These are phyloP conservation scores for Lithocarpus polystachyus DNA, from an alignment of 306 rosid species.

Conservation along the genomic window DNA sequence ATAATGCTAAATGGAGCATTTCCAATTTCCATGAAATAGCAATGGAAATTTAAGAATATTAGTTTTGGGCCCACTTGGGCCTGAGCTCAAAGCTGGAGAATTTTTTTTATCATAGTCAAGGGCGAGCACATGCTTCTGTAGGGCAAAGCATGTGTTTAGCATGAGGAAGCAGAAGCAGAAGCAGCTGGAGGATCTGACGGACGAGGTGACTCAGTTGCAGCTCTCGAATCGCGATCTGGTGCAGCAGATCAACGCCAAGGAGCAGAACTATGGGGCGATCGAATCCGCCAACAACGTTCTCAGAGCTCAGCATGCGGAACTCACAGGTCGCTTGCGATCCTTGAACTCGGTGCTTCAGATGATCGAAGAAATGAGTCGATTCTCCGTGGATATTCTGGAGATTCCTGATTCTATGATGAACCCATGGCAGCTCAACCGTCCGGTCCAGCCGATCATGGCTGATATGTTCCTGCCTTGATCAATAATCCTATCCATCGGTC, in stretches of 20 bases:
- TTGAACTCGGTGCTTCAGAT: constrained; percentile 67
- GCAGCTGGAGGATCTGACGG: constrained; percentile 68
- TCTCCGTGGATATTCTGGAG: constrained; percentile 62
- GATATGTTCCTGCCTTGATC: constrained; percentile 52
- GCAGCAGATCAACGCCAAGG: constrained; percentile 50
- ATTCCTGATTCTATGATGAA: constrained; percentile 67
- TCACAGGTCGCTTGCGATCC: constrained; percentile 67
- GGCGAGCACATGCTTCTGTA: too few species aligned
- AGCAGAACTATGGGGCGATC: constrained; percentile 42
- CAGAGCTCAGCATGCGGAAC: constrained; percentile 62
- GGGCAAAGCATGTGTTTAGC: too few species aligned
- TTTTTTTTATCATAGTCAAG: too few species aligned
- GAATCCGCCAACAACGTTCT: constrained; percentile 59
- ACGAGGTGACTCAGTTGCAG: constrained; percentile 50
- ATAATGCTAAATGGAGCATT: too few species aligned
- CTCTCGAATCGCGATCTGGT: constrained; percentile 39
- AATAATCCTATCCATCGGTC: background rate
- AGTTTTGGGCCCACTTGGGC: too few species aligned
- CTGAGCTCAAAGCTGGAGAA: too few species aligned
- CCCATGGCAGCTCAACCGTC: constrained; percentile 64
- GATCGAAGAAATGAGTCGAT: constrained; percentile 70
- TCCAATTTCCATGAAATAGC: too few species aligned
- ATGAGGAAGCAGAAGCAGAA: constrained; percentile 85
- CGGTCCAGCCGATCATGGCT: constrained; percentile 47
- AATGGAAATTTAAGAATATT: too few species aligned